Percentiles rank a stretch among this genome's conserved stretches.
phyloP scores from a whole-genome alignment of 768 basidiomycete genomes.

The Gloeophyllum trabeum region DNA sequence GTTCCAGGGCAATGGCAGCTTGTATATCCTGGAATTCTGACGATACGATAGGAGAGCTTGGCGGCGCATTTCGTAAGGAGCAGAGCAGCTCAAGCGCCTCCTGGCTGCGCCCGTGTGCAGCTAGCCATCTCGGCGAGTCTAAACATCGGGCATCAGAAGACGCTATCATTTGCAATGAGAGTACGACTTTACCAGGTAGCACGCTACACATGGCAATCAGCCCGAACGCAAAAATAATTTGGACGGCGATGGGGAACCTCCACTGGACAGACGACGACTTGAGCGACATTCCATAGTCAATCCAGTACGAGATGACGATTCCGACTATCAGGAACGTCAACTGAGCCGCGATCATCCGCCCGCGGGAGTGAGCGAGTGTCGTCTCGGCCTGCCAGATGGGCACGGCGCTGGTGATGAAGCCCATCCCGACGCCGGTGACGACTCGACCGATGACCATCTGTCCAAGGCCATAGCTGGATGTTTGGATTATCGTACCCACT shows the following conservation, averaged over 20 bases:
- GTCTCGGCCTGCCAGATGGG: conserved; percentile 59
- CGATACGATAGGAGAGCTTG: conserved; percentile 32
- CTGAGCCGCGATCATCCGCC: conserved; percentile 54
- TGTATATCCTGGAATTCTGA: conserved; percentile 41
- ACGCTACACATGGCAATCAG: not conserved
- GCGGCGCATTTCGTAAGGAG: conserved; percentile 44
- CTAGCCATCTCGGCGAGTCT: conserved; percentile 50
- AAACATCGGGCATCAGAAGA: too few relatives aligned
- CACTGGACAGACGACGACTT: conserved; percentile 17
- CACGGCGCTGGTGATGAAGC: conserved; percentile 47
- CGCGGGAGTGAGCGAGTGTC: conserved; percentile 44
- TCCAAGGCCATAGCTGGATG: conserved; percentile 41
- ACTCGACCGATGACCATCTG: conserved; percentile 53
- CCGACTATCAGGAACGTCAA: conserved; percentile 56
- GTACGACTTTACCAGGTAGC: not conserved
- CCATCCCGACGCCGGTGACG: conserved; percentile 55
- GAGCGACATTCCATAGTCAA: conserved; percentile 47
- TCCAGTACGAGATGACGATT: conserved; percentile 55
- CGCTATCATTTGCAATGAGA: not conserved
- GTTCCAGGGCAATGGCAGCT: conserved; percentile 31
- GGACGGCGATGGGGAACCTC: conserved; percentile 51
- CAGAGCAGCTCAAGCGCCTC: conserved; percentile 51
- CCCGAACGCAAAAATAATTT: conserved; percentile 24
- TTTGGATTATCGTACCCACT: conserved; percentile 50
- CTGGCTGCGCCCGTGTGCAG: conserved; percentile 38